Conservation (phyloP, 257 asterid genomes). For the Echites panduratus region DNA sequence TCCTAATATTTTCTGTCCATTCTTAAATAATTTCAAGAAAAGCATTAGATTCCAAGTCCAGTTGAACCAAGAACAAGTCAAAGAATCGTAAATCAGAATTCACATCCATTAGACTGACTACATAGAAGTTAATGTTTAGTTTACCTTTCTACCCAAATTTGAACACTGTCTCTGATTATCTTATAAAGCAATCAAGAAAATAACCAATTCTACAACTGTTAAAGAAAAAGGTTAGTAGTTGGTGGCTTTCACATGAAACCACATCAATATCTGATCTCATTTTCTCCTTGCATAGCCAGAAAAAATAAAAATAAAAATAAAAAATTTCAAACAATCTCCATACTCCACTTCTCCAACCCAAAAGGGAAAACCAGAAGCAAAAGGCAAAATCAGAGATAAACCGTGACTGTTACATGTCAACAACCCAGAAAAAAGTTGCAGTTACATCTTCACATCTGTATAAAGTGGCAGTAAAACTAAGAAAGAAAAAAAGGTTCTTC, state of each 20-base stretch:
- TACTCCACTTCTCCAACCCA: neutral
- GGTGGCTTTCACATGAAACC: slow-evolving; percentile 6
- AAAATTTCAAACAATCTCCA: slow-evolving; percentile 1
- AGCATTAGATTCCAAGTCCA: slow-evolving; percentile 18
- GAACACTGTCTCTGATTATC: neutral
- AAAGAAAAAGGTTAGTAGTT: neutral
- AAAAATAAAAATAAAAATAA: neutral
- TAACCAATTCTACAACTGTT: neutral
- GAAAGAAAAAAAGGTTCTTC: neutral
- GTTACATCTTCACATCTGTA: neutral
- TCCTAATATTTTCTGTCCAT: slow-evolving; percentile 21
- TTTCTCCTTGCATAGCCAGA: neutral
- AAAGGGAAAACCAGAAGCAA: neutral
- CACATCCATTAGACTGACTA: slow-evolving; percentile 1
- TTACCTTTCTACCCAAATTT: neutral
- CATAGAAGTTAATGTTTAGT: neutral
- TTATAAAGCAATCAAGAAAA: slow-evolving; percentile 3
- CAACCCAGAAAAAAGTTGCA: neutral
- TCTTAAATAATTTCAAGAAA: slow-evolving; percentile 25
- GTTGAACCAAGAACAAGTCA: slow-evolving; percentile 39
- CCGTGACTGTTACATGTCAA: slow-evolving; percentile 2
- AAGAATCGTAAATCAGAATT: slow-evolving; percentile 15
- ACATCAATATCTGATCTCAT: neutral
- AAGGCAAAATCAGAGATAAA: slow-evolving; percentile 1
- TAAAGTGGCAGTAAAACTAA: neutral